Conservation (phyloP, 2,329 filamentous ascomycete genomes). For the Claviceps pazoutovae region DNA sequence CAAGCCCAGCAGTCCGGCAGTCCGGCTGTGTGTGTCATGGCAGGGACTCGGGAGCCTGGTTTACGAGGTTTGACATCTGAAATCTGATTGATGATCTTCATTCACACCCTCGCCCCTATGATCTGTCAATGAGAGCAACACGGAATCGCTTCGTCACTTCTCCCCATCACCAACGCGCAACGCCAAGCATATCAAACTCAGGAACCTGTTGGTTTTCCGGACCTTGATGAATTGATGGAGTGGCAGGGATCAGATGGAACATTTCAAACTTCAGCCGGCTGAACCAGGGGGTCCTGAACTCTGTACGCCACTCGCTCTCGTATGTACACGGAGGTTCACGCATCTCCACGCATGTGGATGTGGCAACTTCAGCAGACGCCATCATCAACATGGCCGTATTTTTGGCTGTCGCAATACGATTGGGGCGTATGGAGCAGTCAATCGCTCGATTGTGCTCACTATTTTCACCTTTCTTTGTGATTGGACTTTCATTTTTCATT, state of each 20-base stretch:
- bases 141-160: background rate
- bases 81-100: background rate
- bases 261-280: background rate
- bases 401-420: too few relatives aligned
- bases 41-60: too few relatives aligned
- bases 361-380: background rate
- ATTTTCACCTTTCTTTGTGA: too few relatives aligned
- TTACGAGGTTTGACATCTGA: too few relatives aligned
- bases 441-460: too few relatives aligned
- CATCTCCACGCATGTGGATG: background rate
- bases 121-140: background rate
- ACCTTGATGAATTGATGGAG: too few relatives aligned
- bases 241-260: background rate
- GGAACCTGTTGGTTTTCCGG: too few relatives aligned
- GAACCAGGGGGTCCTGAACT: background rate
- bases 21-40: too few relatives aligned
- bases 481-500: too few relatives aligned
- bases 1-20: too few relatives aligned
- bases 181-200: background rate
- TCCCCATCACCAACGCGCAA: background rate
- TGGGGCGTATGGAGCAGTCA: too few relatives aligned
- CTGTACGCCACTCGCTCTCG: background rate
- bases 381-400: background rate
- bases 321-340: background rate
- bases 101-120: background rate